phyloP scores from a whole-genome alignment of 176 grass and related monocot genomes.

The Oropetium thomaeum region DNA sequence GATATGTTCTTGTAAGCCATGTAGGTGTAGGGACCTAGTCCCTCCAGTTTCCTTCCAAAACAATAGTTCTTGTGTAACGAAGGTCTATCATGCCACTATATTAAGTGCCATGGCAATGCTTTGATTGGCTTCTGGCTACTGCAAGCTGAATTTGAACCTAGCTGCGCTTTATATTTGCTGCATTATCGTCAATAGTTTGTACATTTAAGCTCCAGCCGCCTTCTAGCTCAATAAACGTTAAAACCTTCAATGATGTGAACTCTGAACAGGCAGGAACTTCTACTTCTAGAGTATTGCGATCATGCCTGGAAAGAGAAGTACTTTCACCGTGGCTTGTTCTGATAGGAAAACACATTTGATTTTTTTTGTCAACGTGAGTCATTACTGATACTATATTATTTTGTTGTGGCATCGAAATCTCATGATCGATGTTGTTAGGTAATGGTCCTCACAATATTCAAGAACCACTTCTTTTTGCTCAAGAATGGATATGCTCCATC shows the following conservation, averaged over 20 bases:
- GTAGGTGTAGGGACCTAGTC: no score
- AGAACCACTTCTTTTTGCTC: background rate
- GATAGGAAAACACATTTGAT: background rate
- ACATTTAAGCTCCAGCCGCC: background rate
- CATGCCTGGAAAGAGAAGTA: background rate
- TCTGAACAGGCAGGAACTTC: background rate
- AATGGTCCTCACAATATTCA: background rate
- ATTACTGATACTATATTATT: background rate
- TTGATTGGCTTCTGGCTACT: no score
- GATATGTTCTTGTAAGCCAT: background rate
- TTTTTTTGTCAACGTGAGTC: background rate
- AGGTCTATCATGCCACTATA: background rate
- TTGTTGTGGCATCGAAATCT: background rate
- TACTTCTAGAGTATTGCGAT: background rate
- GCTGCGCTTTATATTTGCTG: background rate
- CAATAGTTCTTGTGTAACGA: no score
- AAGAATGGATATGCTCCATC: background rate
- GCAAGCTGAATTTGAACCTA: background rate
- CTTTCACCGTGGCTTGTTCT: background rate
- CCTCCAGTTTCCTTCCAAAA: no score
- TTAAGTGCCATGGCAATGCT: background rate
- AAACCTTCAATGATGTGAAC: background rate
- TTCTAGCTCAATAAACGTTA: background rate
- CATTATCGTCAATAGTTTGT: no score
- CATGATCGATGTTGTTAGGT: background rate